These are phyloP conservation scores for Helichrysum umbraculigerum DNA, from an alignment of 129 eudicot genomes.

Conservation along the genomic window DNA sequence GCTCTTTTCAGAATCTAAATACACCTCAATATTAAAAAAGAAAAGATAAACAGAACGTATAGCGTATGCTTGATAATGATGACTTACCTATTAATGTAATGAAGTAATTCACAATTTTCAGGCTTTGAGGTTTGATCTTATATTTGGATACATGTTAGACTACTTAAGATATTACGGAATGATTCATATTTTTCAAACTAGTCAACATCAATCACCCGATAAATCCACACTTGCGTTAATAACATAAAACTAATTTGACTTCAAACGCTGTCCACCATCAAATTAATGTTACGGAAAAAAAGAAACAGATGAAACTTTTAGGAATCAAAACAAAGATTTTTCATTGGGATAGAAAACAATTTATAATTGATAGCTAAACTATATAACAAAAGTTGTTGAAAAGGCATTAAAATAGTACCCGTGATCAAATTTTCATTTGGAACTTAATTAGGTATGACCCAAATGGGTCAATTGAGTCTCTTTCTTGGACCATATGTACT, in stretches of 20 bases:
- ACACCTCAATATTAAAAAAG: background rate
- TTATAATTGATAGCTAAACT: background rate
- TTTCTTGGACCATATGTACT: conserved; percentile 22
- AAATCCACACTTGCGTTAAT: conserved; percentile 5
- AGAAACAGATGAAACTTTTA: background rate
- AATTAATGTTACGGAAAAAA: background rate
- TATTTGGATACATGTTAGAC: background rate
- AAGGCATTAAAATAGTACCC: conserved; percentile 3
- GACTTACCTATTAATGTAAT: conserved; percentile 13
- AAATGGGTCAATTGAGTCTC: conserved; percentile 29
- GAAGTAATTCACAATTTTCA: background rate
- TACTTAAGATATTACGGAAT: background rate
- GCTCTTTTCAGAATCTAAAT: background rate
- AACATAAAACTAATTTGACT: conserved; percentile 20
- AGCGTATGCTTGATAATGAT: background rate
- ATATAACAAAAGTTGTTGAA: conserved; percentile 11
- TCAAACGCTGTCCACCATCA: background rate
- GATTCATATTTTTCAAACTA: conserved; percentile 2
- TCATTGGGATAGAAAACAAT: conserved; percentile 9
- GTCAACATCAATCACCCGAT: conserved; percentile 14
- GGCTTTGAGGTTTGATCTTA: background rate
- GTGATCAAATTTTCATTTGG: conserved; percentile 35
- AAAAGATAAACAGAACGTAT: background rate
- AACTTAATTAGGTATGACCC: background rate
- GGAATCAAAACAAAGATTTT: conserved; percentile 4